phyloP scores from a whole-genome alignment of 2,329 filamentous ascomycete species.

The Aureobasidium zeae region DNA sequence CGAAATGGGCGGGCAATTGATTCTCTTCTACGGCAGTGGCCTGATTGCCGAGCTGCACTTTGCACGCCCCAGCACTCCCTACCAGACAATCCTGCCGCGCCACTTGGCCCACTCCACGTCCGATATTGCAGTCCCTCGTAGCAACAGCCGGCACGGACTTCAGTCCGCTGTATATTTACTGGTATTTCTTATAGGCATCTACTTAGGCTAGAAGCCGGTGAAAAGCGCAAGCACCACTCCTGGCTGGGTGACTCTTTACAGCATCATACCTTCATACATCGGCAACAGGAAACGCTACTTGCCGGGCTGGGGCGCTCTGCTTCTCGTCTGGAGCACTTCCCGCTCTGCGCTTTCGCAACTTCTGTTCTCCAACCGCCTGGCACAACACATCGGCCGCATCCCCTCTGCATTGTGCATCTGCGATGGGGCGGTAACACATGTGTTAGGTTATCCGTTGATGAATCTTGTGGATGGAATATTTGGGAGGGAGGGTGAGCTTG shows the following conservation, averaged over 20 bases:
- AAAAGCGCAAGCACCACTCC: neutral
- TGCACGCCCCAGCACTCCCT: constrained; percentile 24
- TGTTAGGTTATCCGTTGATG: constrained; percentile 30
- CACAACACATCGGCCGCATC: constrained; percentile 52
- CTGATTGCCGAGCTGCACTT: constrained; percentile 47
- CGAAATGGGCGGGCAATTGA: constrained; percentile 45
- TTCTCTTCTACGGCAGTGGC: constrained; percentile 48
- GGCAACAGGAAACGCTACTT: constrained; percentile 2
- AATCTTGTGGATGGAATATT: constrained; percentile 32
- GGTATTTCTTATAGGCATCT: neutral
- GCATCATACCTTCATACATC: neutral
- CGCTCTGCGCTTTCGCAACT: constrained; percentile 30
- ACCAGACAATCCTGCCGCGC: no score
- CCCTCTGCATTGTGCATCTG: constrained; percentile 54
- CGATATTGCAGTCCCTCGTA: neutral
- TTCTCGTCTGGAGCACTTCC: constrained; percentile 7
- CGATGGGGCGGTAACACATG: constrained; percentile 49
- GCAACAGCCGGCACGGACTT: neutral
- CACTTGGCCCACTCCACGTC: no score
- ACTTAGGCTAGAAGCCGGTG: constrained; percentile 1
- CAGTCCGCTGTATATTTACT: neutral
- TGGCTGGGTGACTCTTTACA: neutral
- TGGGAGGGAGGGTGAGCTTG: constrained; percentile 29
- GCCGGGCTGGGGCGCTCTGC: constrained; percentile 2
- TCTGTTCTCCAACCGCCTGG: constrained; percentile 41